phyloP scores from a whole-genome alignment of 2,329 filamentous ascomycete genomes.

The Chaetomiaceae sp. region DNA sequence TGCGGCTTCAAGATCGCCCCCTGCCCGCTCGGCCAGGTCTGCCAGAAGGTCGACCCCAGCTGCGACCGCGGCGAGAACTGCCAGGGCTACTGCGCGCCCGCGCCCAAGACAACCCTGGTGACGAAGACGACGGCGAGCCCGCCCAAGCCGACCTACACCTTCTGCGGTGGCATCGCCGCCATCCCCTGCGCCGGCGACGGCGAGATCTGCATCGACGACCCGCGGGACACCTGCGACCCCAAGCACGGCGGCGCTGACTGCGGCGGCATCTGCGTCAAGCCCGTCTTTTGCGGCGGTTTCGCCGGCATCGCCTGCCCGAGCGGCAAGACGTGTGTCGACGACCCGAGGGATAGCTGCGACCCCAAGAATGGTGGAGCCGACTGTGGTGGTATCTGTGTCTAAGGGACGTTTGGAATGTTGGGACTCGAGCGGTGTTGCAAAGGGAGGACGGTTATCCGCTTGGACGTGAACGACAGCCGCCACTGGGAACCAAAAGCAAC shows the following conservation, averaged over 20 bases:
- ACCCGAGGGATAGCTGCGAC: conserved; percentile 40
- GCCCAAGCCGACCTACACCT: conserved; percentile 19
- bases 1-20: conserved; percentile 27
- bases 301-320: conserved; percentile 32
- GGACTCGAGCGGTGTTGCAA: neutral
- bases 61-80: conserved; percentile 24
- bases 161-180: conserved; percentile 27
- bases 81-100: conserved; percentile 19
- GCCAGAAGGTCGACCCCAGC: conserved; percentile 17
- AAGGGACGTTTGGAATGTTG: neutral
- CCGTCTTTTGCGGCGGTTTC: conserved; percentile 38
- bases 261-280: conserved; percentile 28
- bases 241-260: conserved; percentile 26
- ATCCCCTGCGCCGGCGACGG: conserved; percentile 18
- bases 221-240: conserved; percentile 24
- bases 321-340: conserved; percentile 38
- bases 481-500: no score
- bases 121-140: conserved; percentile 9
- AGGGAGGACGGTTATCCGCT: no score
- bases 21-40: conserved; percentile 18
- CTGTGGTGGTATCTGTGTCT: conserved; percentile 40
- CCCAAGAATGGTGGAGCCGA: conserved; percentile 36
- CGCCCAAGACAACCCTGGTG: conserved; percentile 1
- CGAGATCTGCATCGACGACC: conserved; percentile 28
- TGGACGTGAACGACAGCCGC: no score